Conservation (phyloP, 306 rosid genomes). For the Luffa aegyptiaca region DNA sequence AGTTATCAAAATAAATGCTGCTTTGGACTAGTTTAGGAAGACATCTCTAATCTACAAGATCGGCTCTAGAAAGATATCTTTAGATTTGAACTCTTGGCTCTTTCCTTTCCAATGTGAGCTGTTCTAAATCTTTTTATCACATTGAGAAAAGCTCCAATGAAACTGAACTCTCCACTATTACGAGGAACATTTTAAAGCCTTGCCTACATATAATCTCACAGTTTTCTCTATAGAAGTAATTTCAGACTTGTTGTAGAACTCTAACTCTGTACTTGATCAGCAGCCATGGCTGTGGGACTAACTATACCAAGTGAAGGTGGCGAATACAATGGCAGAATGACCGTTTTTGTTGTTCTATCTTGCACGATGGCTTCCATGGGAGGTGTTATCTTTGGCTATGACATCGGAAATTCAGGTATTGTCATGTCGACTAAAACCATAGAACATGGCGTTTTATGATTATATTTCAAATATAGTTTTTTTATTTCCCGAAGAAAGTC, state of each 20-base stretch:
- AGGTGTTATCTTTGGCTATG: conserved; percentile 58
- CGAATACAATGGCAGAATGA: conserved; percentile 41
- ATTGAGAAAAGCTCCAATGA: not conserved
- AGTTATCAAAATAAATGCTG: not conserved
- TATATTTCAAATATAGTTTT: not conserved
- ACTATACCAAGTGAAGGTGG: conserved; percentile 15
- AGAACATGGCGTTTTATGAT: not conserved
- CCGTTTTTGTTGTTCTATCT: conserved; percentile 34
- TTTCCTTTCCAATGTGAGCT: not conserved
- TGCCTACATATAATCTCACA: not conserved
- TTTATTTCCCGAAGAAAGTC: not conserved
- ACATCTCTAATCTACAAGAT: not conserved
- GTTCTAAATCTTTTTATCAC: not conserved
- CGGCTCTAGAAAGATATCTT: not conserved
- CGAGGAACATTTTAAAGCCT: not conserved
- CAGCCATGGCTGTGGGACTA: conserved; percentile 46
- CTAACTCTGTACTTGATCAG: not conserved
- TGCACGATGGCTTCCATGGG: conserved; percentile 50
- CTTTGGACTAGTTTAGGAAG: not conserved
- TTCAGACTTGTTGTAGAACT: not conserved
- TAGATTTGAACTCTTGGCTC: not conserved
- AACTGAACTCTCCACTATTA: not conserved
- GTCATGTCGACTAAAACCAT: not conserved
- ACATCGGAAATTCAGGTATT: conserved; percentile 52
- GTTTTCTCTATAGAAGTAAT: not conserved